Percentiles rank a stretch among this genome's conserved stretches.
These are phyloP conservation scores for Phoma sp. DNA, from an alignment of 2,329 filamentous ascomycete genomes.

Conservation along the genomic window DNA sequence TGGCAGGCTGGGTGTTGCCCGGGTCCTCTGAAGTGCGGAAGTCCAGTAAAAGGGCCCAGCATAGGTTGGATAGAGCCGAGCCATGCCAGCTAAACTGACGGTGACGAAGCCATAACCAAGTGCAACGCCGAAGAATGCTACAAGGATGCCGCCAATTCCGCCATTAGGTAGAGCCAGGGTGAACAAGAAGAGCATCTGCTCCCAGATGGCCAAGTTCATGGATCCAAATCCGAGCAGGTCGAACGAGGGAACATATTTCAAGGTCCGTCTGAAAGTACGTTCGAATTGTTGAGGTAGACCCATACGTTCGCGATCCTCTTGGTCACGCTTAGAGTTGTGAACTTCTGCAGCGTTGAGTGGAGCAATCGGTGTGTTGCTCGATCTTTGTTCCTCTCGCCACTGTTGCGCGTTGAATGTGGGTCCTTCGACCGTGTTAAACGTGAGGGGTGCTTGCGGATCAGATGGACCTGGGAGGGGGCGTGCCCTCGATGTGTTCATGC, in stretches of 20 bases:
- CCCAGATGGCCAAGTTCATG: neutral
- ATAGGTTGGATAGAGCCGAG: neutral
- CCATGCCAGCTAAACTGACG: neutral
- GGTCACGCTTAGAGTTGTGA: neutral
- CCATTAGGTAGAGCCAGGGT: neutral
- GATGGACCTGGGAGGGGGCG: neutral
- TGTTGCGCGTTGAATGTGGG: neutral
- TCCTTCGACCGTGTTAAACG: neutral
- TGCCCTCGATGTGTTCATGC: neutral
- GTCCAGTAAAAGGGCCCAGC: conserved; percentile 1
- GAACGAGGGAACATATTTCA: neutral
- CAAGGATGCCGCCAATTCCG: neutral
- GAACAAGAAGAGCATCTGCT: neutral
- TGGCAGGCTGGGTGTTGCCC: too few relatives aligned
- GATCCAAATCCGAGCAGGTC: neutral
- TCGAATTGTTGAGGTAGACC: neutral
- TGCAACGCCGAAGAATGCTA: neutral
- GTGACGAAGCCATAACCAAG: neutral
- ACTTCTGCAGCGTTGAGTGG: neutral
- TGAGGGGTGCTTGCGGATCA: neutral
- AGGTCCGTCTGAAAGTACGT: neutral
- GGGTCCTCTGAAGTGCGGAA: neutral
- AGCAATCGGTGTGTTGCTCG: neutral
- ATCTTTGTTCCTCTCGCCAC: neutral
- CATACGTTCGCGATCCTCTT: neutral